A percentile compares a stretch with the other conserved stretches of the same genome.
Conservation (phyloP, 768 basidiomycete genomes). For the Gloeostereum incarnatum region DNA sequence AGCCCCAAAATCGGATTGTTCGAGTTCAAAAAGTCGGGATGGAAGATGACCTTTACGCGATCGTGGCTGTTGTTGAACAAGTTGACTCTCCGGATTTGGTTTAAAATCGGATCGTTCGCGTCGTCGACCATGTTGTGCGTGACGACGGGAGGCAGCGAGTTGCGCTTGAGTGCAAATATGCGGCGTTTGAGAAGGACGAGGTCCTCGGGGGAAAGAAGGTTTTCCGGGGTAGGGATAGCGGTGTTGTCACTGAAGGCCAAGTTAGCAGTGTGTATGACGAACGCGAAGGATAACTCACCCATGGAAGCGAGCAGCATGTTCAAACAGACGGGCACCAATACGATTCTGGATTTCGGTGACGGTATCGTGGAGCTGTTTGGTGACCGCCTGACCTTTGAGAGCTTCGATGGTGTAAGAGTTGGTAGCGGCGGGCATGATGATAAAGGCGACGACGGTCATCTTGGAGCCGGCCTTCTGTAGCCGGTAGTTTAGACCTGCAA, state of each 20-base stretch:
- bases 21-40: constrained; percentile 95
- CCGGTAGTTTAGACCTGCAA: constrained; percentile 37
- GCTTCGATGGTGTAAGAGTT: constrained; percentile 98
- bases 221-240: constrained; percentile 60
- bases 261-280: not conserved
- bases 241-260: constrained; percentile 52
- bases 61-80: constrained; percentile 86
- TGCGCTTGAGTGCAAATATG: constrained; percentile 92
- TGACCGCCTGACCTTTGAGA: constrained; percentile 92
- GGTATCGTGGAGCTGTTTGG: constrained; percentile 92
- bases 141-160: constrained; percentile 90
- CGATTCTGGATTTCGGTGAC: constrained; percentile 93
- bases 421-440: constrained; percentile 96
- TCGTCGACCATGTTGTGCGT: constrained; percentile 99
- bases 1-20: constrained; percentile 96
- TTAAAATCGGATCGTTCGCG: constrained; percentile 83
- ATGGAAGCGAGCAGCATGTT: constrained; percentile 87
- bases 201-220: constrained; percentile 85
- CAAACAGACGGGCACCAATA: constrained; percentile 87
- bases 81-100: constrained; percentile 88
- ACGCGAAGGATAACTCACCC: constrained; percentile 41
- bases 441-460: constrained; percentile 92
- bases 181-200: constrained; percentile 91
- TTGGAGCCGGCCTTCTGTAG: constrained; percentile 52
- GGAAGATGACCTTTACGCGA: constrained; percentile 95